Base-by-base conservation (phyloP, 192 early-diverging fungal genomes). In the Cladochytrium replicatum region DNA sequence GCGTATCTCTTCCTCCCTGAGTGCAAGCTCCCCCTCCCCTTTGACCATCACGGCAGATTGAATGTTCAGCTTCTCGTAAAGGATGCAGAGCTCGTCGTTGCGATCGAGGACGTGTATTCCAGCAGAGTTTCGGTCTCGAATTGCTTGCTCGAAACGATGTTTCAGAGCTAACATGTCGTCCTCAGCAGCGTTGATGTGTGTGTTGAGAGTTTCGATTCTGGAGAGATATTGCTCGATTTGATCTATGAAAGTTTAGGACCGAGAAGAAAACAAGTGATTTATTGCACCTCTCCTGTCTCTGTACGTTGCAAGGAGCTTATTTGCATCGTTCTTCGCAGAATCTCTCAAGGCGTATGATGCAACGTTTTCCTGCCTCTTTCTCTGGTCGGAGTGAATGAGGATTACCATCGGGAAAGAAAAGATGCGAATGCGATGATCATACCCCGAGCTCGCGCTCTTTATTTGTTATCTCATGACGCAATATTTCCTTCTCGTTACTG, bases 401-500 rank as follows among this genome's bases (percentile, higher is more conserved):
- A 52, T 17, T 2, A 28, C 25, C 45, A 30, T n/a, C 41, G 21
- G 13, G 2, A 25, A 21, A 8, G 13, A 23, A 31, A 54, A 47
- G 28, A 13, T 5, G 32, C 27, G n/a, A 31, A 21, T 2, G 22
- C 0, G 15, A 7, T 13, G 21, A 45, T 38, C 41, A 23, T 50
- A 76, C 74, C 15, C 70, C 56, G 7, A 80, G 61, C 40, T 80
- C 78, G 15, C 72, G 52, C 41, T 76, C 76, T 51, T 80, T 80
- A 23, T 64, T 54, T 9, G 50, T 54, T 15, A 80, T 75, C 51
- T 80, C 77, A 43, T 73, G 69, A 4, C 76, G 55, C 37, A 80
- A 47, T 45, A 80, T 79, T 48, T 80, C 78, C 8, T 75, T 73
- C 71, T 80, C 78, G 48, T 80, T 80, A 1, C 61, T 54, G n/a